Evolutionary conservation across 306 rosid species (phyloP), one percentile per base, ranked within the genome.

Genomic region (Gillenia trifoliata): DNA sequence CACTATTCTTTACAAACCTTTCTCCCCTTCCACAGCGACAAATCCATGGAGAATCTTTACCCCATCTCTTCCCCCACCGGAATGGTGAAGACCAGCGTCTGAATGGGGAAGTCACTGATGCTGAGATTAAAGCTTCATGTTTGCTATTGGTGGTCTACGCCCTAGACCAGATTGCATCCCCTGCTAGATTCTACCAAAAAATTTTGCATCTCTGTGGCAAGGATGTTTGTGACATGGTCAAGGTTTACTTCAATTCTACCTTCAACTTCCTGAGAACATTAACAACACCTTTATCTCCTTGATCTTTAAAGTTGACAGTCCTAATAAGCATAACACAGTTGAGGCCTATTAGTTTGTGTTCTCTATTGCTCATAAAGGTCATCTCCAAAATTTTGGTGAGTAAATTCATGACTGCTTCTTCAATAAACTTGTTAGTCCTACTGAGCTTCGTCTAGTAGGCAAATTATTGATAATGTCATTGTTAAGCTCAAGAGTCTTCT

Each of bases 81-180:
- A 12, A 0, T 12, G 64, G 0, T 4, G 19, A 20, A 1, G 19
- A 59, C 1, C 0, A 10, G 1, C 0, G 1, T 3, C 19, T 59
- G 0, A 25, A 11, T 59, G n/a, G 34, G 28, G 34, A 25, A 1
- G 34, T 26, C 11, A 25, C 4, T 0, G 3, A 59, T 0, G 64
- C 6, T 26, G 20, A 25, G 19, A 59, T 59, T 4, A 6, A 13
- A 26, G 29, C 1, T 11, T 19, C 2, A 11, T 26, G 11, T 66
- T 38, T 11, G 1, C 20, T 12, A 38, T 66, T 38, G 52, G 12
- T 10, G 49, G 50, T 0, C 30, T 36, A 66, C 3, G 5, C 70
- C 70, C 3, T 22, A 6, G 31, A 1, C 2, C 15, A 2, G 12
- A 66, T 66, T 52, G 52, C 0, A 30, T 66, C n/a, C 11, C 70